Evolutionary conservation across 1,284 basidiomycete genomes (phyloP).

Genomic region (Rhodotorula glutinis): DNA sequence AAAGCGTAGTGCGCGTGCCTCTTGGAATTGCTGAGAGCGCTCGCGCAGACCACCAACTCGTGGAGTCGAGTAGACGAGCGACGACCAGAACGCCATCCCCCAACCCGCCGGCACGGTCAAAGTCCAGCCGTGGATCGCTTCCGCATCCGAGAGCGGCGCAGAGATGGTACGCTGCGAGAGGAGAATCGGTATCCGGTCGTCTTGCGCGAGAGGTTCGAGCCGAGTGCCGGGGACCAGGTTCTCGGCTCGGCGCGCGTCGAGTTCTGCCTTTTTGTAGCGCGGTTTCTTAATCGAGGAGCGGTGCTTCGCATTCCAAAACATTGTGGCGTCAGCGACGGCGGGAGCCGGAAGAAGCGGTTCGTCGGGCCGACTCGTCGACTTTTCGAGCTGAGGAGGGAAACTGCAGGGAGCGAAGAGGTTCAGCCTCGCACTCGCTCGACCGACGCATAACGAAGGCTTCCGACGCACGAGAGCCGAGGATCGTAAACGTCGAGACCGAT

Average conservation of each 20-base stretch:
- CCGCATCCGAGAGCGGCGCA: slow-evolving; percentile 36
- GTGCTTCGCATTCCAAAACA: slow-evolving; percentile 64
- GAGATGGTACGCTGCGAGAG: slow-evolving; percentile 72
- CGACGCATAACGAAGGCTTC: too few species aligned
- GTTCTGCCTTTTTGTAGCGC: slow-evolving; percentile 71
- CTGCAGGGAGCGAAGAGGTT: slow-evolving; percentile 49
- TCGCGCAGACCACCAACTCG: slow-evolving; percentile 77
- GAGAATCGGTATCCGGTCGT: slow-evolving; percentile 75
- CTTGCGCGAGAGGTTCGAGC: slow-evolving; percentile 63
- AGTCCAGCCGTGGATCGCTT: slow-evolving; percentile 65
- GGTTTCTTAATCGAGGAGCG: slow-evolving; percentile 61
- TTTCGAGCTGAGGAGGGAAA: slow-evolving; percentile 73
- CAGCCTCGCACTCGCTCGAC: too few species aligned
- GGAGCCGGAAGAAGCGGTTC: slow-evolving; percentile 58
- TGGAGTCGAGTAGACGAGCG: slow-evolving; percentile 72
- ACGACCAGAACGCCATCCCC: slow-evolving; percentile 79
- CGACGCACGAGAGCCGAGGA: slow-evolving; percentile 65
- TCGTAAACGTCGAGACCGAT: slow-evolving; percentile 75
- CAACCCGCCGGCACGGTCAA: slow-evolving; percentile 75
- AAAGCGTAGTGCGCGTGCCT: slow-evolving; percentile 68
- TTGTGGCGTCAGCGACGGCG: slow-evolving; percentile 59
- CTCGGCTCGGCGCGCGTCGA: slow-evolving; percentile 74
- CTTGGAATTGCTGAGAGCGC: slow-evolving; percentile 69
- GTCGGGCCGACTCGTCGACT: slow-evolving; percentile 38
- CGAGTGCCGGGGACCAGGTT: slow-evolving; percentile 70